Evolutionary conservation across 768 basidiomycete genomes (phyloP), one percentile per base, ranked within the genome.

Genomic region (Amanita jacksonii): DNA sequence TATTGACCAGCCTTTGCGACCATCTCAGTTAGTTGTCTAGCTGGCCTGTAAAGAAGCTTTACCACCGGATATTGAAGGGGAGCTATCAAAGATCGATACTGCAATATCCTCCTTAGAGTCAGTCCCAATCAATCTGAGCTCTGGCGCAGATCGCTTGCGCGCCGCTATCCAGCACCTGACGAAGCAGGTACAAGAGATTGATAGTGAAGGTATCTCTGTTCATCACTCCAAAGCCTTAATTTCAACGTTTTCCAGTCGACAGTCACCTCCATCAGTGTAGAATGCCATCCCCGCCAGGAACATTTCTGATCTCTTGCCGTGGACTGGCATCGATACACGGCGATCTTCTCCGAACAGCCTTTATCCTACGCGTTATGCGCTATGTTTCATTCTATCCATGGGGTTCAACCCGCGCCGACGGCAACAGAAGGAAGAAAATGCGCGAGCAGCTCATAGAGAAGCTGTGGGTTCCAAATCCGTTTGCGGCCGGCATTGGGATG

Each of bases 331-430:
- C 54, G 0, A 60, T 74, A 37, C 47, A 54, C 1, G 61, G 71
- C 31, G 57, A 59, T 0, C 49, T 60, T 13, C 54, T 74, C 13
- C 66, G 62, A 40, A 56, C 53, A 34, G 68, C 70, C 2, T 53
- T 79, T 34, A 55, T 79, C 48, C 59, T 72, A 33, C 72, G 77
- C 24, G 64, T 81, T 22, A 62, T 87, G 41, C 84, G 85, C 10
- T 83, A 78, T 52, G 63, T 79, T 32, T 89, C 87, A 0, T 79
- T 76, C 35, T 65, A 73, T 30, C 81, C 85, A 2, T 91, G 88
- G 88, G 88, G 88, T 4, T 76, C 77, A 37, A 53, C 71, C 13
- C 71, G 66, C 6, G 74, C 86, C 1, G 79, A 86, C 50, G 76
- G 69, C 2, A 61, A 71, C 47, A 71, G 87, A 25, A 69, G 75